Base-by-base conservation (phyloP, 495 filamentous ascomycete genomes). In the Collariella sp. region DNA sequence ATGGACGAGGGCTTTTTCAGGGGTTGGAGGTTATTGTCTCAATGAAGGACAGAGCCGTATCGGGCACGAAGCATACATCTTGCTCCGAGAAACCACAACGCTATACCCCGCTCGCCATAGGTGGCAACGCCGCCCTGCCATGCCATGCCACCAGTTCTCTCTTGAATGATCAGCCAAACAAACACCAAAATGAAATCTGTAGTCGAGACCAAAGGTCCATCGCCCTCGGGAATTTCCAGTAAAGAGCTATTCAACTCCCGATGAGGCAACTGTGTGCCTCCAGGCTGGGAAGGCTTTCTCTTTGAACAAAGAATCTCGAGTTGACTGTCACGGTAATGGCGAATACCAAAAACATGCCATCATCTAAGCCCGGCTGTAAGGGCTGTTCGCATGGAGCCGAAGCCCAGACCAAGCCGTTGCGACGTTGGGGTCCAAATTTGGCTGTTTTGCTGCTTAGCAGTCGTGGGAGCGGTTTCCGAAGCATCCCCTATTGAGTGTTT, bases 401-500 rank as follows among this genome's bases (percentile, higher is more conserved):
- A 16, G 5, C n/a, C n/a, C 12, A 6, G 15, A 45, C 19, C 19
- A 11, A 24, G 11, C 42, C 7, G 5, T 24, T 16, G 11, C 33
- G 9, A 50, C n/a, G 46, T 15, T 15, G 10, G 46, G 36, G 5
- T 18, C n/a, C 31, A 19, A 22, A 29, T 41, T 23, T n/a, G 18
- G 24, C 11, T 39, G 46, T 29, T 39, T 20, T 22, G 26, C 4
- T 31, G 26, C 26, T 5, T 31, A 9, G 26, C 26, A 4, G 26
- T 9, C 26, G 5, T 31, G 26, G 4, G 26, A 31, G 26, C 5
- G 5, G 26, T 31, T 5, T 31, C 26, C 26, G 9, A 31, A 31
- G 4, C 26, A 31, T 9, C 26, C 26, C 50, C 44, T 65, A 59
- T 64, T 64, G 22, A 61, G 46, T 56, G 62, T 62, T 31, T 73